Evolutionary conservation across 148 eudicot species (phyloP), one percentile per base, ranked within the genome.

Genomic region (Diospyros kaki): DNA sequence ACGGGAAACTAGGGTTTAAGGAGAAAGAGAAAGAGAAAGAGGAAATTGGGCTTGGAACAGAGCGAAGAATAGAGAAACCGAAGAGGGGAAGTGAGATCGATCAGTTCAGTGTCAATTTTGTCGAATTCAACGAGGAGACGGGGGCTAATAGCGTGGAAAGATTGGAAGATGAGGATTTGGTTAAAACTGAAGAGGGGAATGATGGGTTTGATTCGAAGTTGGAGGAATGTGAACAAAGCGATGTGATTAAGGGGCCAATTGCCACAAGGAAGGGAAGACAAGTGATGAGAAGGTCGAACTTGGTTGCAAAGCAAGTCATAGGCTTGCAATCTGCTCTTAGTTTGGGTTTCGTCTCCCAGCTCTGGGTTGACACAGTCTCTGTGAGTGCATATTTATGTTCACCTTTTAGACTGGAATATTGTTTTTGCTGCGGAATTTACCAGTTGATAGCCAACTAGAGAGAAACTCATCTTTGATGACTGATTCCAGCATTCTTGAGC

Each of bases 281-380:
- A 58, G 72, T 81, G 70, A 80, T 83, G 79, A 89, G 78, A 76
- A 83, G 96, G 62, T 87, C 93, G 18, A 91, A 69, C 58, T 46
- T 91, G 71, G 13, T 91, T 38, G 96, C 96, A 3, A 91, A 89
- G 82, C 93, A 89, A 91, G 93, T 91, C 54, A 87, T 91, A 64
- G 84, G 91, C 74, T 73, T 86, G 41, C 73, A 84, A 9, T 85
- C 93, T 66, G 96, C 91, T 58, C 76, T 82, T 72, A 77, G 80
- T 80, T 78, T 87, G 68, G 91, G 96, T 2, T 91, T 91, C 38
- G 76, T 89, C 59, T 84, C 93, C 3, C 89, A 91, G 72, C 87
- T 91, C 45, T 91, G 92, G 92, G 88, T 91, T 18, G 88, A 91
- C 61, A 80, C 84, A 42, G 3, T 67, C 55, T 74, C 88, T 60